Base-by-base conservation (phyloP, 163 green algal genomes). In the Prototheca wickerhamii region DNA sequence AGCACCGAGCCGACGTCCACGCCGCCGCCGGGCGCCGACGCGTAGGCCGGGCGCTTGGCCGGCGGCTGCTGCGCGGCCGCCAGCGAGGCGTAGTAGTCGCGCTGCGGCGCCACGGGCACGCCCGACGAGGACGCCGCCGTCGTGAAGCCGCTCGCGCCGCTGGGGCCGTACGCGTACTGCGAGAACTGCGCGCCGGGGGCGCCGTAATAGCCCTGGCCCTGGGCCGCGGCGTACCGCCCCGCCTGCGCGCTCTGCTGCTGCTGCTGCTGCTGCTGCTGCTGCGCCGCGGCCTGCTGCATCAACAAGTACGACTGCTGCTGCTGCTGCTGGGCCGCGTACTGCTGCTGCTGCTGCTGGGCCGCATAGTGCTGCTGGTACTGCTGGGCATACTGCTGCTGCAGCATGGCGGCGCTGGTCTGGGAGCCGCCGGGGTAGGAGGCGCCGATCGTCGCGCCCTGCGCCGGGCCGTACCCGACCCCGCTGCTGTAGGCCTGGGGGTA, bases 21-120 rank as follows among this genome's bases (percentile, higher is more conserved):
- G 37, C 34, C 21, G 20, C 7, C 7, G 58, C 29, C 18, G 15
- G 8, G 20, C 15, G 29, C 8, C 8, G 30, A 23, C 46, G 65
- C 68, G 3, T 69, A n/a, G 2, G 68, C 68, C 49, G 69, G 68
- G 23, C 68, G 62, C 60, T 74, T 74, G 62, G 68, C 60, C 1
- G 68, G 52, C n/a, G 60, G 68, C 63, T 58, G 51, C 51, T 8
- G 26, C 26, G 6, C 25, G n/a, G 51, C 51, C 28, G 7, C 30
- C 29, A 32, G 18, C 18, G 15, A 56, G 53, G 53, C 53, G 53
- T 43, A 30, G 6, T 40, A 35, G 29, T 61, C 29, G 15, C 55
- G 55, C 10, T 10, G 10, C 10, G 10, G 8, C 6, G 26, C 52
- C 2, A 25, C 49, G 25, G 23, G 49, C 49, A 33, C 15, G 53